Evolutionary conservation across 2,329 filamentous ascomycete genomes (phyloP).

Genomic region (Fusarium multiceps): DNA sequence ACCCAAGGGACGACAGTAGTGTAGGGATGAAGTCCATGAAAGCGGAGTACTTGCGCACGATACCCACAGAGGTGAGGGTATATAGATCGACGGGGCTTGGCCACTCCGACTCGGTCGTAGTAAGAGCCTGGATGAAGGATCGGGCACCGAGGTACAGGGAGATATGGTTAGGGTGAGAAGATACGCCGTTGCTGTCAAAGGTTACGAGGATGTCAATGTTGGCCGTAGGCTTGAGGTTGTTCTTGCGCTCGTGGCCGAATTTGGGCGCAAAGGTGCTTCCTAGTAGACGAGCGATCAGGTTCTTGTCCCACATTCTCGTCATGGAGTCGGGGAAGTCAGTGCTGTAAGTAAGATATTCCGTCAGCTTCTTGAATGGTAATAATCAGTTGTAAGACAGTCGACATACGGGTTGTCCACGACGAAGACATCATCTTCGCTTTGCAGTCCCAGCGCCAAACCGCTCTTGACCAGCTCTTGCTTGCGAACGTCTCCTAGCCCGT

Average conservation of each 20-base stretch:
- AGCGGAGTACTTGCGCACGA: constrained; percentile 83
- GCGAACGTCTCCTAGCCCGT: constrained; percentile 84
- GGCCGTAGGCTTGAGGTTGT: constrained; percentile 55
- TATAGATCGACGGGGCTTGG: constrained; percentile 84
- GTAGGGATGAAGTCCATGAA: constrained; percentile 82
- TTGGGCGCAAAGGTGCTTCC: constrained; percentile 79
- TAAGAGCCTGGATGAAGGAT: constrained; percentile 75
- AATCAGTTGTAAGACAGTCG: background rate
- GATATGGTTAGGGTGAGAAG: constrained; percentile 91
- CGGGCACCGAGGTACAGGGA: constrained; percentile 86
- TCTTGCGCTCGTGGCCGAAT: constrained; percentile 54
- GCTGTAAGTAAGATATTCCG: constrained; percentile 18
- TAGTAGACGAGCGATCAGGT: constrained; percentile 76
- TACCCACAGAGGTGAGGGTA: constrained; percentile 77
- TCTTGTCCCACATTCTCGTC: constrained; percentile 79
- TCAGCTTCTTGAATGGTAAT: background rate
- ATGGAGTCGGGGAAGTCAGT: constrained; percentile 89
- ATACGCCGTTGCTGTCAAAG: constrained; percentile 86
- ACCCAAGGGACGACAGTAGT: constrained; percentile 59
- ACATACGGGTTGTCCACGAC: constrained; percentile 81
- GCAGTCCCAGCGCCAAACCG: constrained; percentile 79
- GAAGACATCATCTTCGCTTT: constrained; percentile 80
- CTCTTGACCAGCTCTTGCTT: constrained; percentile 87
- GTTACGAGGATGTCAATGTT: constrained; percentile 87
- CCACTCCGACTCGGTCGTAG: constrained; percentile 73